Evolutionary conservation across 441 rosid species (phyloP).

Genomic region (Mallotus repandus): DNA sequence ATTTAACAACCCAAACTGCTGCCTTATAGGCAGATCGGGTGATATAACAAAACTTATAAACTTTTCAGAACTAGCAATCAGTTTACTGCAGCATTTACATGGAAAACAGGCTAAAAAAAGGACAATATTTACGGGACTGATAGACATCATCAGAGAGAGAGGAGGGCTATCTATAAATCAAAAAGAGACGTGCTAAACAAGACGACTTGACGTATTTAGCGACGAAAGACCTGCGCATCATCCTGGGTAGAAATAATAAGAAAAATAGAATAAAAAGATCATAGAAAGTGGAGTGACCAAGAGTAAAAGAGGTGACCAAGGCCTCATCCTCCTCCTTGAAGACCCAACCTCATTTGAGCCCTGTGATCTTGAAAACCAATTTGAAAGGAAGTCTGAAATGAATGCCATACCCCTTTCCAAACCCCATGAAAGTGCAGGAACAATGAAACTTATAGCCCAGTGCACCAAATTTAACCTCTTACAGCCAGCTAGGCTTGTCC

Average conservation of each 20-base stretch:
- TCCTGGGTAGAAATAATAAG: background rate
- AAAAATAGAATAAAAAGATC: slow-evolving; percentile 2
- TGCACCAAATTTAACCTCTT: slow-evolving; percentile 20
- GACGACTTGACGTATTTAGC: background rate
- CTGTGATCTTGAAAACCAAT: background rate
- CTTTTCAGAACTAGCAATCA: no score
- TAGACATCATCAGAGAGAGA: background rate
- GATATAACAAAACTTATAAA: no score
- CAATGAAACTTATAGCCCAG: slow-evolving; percentile 24
- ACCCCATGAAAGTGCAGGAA: slow-evolving; percentile 26
- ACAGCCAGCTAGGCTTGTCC: slow-evolving; percentile 7
- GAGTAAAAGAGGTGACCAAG: background rate
- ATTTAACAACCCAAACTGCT: no score
- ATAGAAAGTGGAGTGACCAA: slow-evolving; percentile 11
- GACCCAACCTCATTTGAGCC: background rate
- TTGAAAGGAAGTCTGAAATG: background rate
- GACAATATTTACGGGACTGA: background rate
- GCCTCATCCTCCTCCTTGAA: background rate
- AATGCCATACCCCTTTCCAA: slow-evolving; percentile 8
- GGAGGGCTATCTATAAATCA: background rate
- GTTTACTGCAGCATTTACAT: background rate
- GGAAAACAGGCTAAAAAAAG: background rate
- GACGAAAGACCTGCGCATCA: background rate
- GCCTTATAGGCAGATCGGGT: no score
- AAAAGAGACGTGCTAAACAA: background rate